phyloP scores from a whole-genome alignment of 768 basidiomycete genomes.

The Clathrus columnatus region DNA sequence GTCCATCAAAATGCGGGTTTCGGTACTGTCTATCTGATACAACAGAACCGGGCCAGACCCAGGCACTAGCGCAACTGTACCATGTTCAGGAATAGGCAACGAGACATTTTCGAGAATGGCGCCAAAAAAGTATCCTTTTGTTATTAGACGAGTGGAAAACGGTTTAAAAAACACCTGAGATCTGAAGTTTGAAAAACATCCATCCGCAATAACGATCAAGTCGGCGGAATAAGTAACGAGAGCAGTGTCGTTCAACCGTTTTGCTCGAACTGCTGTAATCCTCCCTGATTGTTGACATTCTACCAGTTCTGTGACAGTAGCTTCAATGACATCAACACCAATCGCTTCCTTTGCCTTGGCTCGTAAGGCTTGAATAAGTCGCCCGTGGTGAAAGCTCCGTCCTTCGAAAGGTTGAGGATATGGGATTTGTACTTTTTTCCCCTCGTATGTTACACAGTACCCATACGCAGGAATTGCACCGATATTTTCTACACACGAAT shows the following conservation, averaged over 20 bases:
- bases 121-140: slow-evolving; percentile 78
- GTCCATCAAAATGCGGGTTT: slow-evolving; percentile 92
- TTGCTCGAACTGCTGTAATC: slow-evolving; percentile 61
- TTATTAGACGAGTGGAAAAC: slow-evolving; percentile 35
- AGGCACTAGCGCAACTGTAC: slow-evolving; percentile 76
- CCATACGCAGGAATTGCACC: slow-evolving; percentile 78
- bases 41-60: slow-evolving; percentile 82
- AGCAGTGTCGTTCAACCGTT: slow-evolving; percentile 28
- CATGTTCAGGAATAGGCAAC: slow-evolving; percentile 67
- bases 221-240: slow-evolving; percentile 59
- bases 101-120: slow-evolving; percentile 68
- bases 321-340: slow-evolving; percentile 77
- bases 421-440: slow-evolving; percentile 74
- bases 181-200: slow-evolving; percentile 92
- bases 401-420: slow-evolving; percentile 73
- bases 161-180: slow-evolving; percentile 43
- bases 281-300: slow-evolving; percentile 42
- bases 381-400: slow-evolving; percentile 88
- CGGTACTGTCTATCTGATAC: slow-evolving; percentile 83
- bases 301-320: slow-evolving; percentile 69
- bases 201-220: slow-evolving; percentile 85
- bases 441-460: slow-evolving; percentile 70
- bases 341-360: slow-evolving; percentile 48
- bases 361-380: slow-evolving; percentile 75
- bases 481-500: slow-evolving; percentile 71